Percentiles rank a stretch among this genome's conserved stretches.
These are phyloP conservation scores for Malassezia vespertilionis DNA, from an alignment of 1,284 basidiomycete genomes.

Conservation along the genomic window DNA sequence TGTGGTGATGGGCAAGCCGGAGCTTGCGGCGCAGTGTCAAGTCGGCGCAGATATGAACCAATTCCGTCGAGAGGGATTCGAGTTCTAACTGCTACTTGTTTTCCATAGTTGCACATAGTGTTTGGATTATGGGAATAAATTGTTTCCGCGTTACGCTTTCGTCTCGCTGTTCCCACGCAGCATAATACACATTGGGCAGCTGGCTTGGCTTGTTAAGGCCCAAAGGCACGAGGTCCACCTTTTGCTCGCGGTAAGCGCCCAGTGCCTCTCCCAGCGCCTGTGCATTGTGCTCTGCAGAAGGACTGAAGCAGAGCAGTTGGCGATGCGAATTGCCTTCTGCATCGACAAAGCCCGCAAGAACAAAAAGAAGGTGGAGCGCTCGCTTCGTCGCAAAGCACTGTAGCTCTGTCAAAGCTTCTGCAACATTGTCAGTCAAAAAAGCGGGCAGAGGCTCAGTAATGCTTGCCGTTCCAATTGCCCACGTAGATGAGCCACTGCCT, in stretches of 20 bases:
- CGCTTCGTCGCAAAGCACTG: background rate
- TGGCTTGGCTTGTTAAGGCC: background rate
- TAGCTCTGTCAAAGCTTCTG: background rate
- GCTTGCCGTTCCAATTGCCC: slow-evolving; percentile 9
- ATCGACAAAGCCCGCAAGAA: slow-evolving; percentile 6
- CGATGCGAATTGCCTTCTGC: background rate
- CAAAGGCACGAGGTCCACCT: slow-evolving; percentile 9
- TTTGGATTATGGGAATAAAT: slow-evolving; percentile 7
- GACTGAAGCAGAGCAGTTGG: slow-evolving; percentile 6
- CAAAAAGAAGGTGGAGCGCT: slow-evolving; percentile 1
- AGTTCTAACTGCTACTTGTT: slow-evolving; percentile 56
- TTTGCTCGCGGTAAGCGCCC: background rate
- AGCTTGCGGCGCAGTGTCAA: slow-evolving; percentile 52
- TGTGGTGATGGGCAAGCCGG: slow-evolving; percentile 48
- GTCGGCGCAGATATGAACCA: slow-evolving; percentile 55
- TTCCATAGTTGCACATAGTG: background rate
- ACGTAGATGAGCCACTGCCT: background rate
- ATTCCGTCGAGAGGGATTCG: slow-evolving; percentile 70
- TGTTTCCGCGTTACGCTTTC: slow-evolving; percentile 15
- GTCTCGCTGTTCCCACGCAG: slow-evolving; percentile 9
- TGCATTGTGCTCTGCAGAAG: background rate
- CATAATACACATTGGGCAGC: background rate
- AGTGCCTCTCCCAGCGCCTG: slow-evolving; percentile 1
- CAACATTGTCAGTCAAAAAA: background rate
- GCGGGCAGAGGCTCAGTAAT: background rate